Percentiles rank a stretch among this genome's conserved stretches.
Conservation (phyloP, 1,139 yeast species). For the Groenewaldozyma auringiensis region DNA sequence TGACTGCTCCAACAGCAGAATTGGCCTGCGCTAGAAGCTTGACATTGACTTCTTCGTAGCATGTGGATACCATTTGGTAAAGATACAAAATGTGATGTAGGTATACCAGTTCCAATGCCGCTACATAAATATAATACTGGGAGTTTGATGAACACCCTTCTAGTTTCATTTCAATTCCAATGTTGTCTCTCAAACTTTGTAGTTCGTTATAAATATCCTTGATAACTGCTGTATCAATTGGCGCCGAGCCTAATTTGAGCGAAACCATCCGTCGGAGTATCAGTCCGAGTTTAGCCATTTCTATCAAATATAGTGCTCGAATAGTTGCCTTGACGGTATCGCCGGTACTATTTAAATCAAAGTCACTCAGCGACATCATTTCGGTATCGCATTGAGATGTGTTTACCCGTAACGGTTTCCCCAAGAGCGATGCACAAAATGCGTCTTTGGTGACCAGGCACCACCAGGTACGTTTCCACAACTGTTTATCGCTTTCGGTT, state of each 20-base stretch:
- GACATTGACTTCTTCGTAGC: background rate
- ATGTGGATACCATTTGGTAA: background rate
- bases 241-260: background rate
- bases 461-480: slow-evolving; percentile 79
- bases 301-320: background rate
- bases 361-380: background rate
- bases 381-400: background rate
- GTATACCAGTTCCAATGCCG: background rate
- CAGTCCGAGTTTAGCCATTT: background rate
- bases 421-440: slow-evolving; percentile 65
- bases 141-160: background rate
- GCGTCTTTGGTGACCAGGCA: slow-evolving; percentile 65
- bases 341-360: background rate
- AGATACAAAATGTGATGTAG: background rate
- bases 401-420: slow-evolving; percentile 43
- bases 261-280: background rate
- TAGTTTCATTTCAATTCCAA: background rate
- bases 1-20: background rate
- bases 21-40: background rate
- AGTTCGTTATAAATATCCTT: background rate
- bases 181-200: background rate
- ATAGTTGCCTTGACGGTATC: background rate
- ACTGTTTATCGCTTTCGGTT: slow-evolving; percentile 42
- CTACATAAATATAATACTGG: background rate
- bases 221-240: background rate